These are phyloP conservation scores for Fusarium lyarnte DNA, from an alignment of 2,329 filamentous ascomycete species.

Conservation along the genomic window DNA sequence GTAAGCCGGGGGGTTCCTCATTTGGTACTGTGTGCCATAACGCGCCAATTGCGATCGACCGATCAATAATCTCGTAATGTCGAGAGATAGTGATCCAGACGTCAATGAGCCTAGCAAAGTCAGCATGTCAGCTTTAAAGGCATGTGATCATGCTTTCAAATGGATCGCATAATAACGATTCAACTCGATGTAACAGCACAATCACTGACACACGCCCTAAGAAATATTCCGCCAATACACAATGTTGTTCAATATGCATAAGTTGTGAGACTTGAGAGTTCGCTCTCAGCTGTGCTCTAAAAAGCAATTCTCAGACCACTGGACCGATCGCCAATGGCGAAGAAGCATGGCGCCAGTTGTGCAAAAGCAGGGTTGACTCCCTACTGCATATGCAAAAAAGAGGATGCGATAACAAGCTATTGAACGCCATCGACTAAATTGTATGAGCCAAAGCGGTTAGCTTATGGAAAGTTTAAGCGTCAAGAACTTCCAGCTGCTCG, in stretches of 20 bases:
- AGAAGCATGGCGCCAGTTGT: background rate
- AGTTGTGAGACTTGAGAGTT: conserved; percentile 20
- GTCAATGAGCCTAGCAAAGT: background rate
- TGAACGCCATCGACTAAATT: conserved; percentile 8
- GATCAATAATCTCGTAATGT: background rate
- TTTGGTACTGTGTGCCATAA: background rate
- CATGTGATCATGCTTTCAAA: conserved; percentile 4
- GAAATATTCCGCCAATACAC: background rate
- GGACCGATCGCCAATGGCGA: conserved; percentile 12
- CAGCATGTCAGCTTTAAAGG: conserved; percentile 23
- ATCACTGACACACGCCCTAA: background rate
- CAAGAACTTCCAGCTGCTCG: conserved; percentile 14
- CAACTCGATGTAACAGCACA: conserved; percentile 11
- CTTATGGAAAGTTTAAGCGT: conserved; percentile 10
- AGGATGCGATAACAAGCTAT: conserved; percentile 14
- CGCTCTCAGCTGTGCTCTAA: conserved; percentile 10
- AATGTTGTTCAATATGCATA: conserved; percentile 22
- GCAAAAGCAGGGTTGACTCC: conserved; percentile 1
- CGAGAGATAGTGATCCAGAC: conserved; percentile 2
- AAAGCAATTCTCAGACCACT: background rate
- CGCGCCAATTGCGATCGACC: conserved; percentile 6
- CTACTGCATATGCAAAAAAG: conserved; percentile 14
- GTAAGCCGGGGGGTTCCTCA: conserved; percentile 10
- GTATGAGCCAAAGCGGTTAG: conserved; percentile 14
- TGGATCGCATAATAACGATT: conserved; percentile 3